phyloP scores from a whole-genome alignment of 208 protist species.

The Leptomonas seymouri region DNA sequence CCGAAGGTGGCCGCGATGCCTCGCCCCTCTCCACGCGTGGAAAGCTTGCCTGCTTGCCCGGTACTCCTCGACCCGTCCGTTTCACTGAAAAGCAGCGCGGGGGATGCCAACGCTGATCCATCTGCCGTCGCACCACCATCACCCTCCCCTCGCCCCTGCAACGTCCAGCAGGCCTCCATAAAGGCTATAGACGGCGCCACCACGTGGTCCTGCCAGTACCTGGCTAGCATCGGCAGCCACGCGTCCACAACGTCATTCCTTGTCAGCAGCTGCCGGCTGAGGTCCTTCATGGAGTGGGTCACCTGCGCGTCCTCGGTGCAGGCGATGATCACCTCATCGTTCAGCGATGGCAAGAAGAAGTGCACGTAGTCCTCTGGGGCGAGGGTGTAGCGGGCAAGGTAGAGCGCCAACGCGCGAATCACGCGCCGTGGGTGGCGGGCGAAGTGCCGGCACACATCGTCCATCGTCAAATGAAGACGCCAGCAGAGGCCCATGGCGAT shows the following conservation, averaged over 20 bases:
- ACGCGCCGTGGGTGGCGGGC: slow-evolving; percentile 70
- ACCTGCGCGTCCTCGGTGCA: slow-evolving; percentile 49
- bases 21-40: slow-evolving; percentile 23
- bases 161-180: slow-evolving; percentile 46
- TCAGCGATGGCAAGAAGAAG: slow-evolving; percentile 61
- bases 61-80: slow-evolving; percentile 8
- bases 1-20: slow-evolving; percentile 65
- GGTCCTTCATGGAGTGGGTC: slow-evolving; percentile 57
- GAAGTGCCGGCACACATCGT: slow-evolving; percentile 61
- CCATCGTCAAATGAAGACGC: slow-evolving; percentile 45
- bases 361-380: slow-evolving; percentile 73
- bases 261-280: slow-evolving; percentile 56
- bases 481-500: slow-evolving; percentile 58
- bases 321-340: slow-evolving; percentile 75
- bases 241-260: slow-evolving; percentile 82
- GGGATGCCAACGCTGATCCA: not conserved
- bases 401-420: slow-evolving; percentile 72
- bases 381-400: slow-evolving; percentile 68
- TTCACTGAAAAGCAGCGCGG: slow-evolving; percentile 18
- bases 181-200: slow-evolving; percentile 48
- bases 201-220: slow-evolving; percentile 51
- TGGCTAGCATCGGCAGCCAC: slow-evolving; percentile 63
- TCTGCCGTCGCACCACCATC: not conserved
- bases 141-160: slow-evolving; percentile 16
- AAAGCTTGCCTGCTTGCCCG: not conserved